Evolutionary conservation across 1,284 basidiomycete genomes (phyloP), one percentile per base, ranked within the genome.

Genomic region (Cystobasidium slooffiae): DNA sequence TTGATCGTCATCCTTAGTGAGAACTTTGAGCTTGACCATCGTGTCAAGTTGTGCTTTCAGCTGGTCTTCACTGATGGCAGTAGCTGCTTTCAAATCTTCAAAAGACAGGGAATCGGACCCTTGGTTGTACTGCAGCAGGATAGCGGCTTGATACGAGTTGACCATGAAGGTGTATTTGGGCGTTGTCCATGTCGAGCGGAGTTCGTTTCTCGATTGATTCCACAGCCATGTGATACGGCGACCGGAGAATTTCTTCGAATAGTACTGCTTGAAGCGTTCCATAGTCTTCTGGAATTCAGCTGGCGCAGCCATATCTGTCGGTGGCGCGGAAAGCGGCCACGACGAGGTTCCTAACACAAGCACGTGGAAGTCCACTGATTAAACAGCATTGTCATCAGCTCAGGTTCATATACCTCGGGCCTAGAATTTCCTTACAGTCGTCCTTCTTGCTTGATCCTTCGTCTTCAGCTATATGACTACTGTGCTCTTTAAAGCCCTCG

Each of bases 81-180:
- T 98, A 0, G 92, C 94, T 16, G 88, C 86, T 44, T 88, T 84
- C 44, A 99, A 85, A 80, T 98, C 94, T 59, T 90, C 87, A 77
- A 91, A 85, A 1, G 90, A 90, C 75, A 97, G 84, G 22, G 90
- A 90, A 81, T 96, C 94, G 80, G 90, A 89, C 14, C 76, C 75
- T 75, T 88, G 88, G 85, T 99, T 99, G 85, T 95, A 99, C 83
- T 97, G 94, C 76, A 95, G 84, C 51, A 99, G 85, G 69, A 99
- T 91, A 8, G 93, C 93, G 87, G 93, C 93, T 84, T 99, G 96
- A 84, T 94, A 99, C 56, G 93, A 90, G 79, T 91, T 94, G 74
- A 93, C 94, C 89, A 94, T 93, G 80, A 99, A 86, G 77, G 96
- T 95, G 85, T 96, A 96, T 85, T 97, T 97, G 82, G 95, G 93